A percentile compares a stretch with the other conserved stretches of the same genome.
These are phyloP conservation scores for Nymphaea colorata DNA, from an alignment of 164 flowering plant species.

Conservation along the genomic window DNA sequence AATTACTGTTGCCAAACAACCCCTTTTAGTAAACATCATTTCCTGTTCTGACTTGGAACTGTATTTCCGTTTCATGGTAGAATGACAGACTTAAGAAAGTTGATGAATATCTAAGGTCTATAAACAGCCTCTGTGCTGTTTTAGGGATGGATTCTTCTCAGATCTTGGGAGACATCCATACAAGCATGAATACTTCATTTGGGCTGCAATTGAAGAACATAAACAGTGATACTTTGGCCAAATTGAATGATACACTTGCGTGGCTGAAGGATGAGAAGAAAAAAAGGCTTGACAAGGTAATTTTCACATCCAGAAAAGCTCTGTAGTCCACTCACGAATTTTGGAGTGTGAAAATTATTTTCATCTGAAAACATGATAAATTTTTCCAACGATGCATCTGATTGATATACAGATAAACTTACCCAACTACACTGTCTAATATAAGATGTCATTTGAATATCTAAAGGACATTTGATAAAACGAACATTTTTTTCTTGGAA, in stretches of 20 bases:
- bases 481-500: too few species aligned
- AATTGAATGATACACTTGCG: slow-evolving; percentile 52
- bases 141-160: slow-evolving; percentile 70
- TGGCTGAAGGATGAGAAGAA: slow-evolving; percentile 73
- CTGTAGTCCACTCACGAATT: too few species aligned
- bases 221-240: slow-evolving; percentile 53
- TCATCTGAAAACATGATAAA: too few species aligned
- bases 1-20: neutral
- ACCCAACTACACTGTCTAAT: too few species aligned
- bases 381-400: too few species aligned
- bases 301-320: too few species aligned
- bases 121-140: slow-evolving; percentile 42
- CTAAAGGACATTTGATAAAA: too few species aligned
- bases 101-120: slow-evolving; percentile 37
- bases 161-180: slow-evolving; percentile 68
- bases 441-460: too few species aligned
- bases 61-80: slow-evolving; percentile 13
- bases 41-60: neutral
- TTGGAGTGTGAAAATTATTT: too few species aligned
- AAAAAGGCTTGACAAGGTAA: slow-evolving; percentile 68
- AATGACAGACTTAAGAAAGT: slow-evolving; percentile 63
- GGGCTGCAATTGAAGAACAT: slow-evolving; percentile 57
- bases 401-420: too few species aligned
- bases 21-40: neutral
- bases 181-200: slow-evolving; percentile 60